These are phyloP conservation scores for Nigrospora oryzae DNA, from an alignment of 2,329 filamentous ascomycete genomes.

Conservation along the genomic window DNA sequence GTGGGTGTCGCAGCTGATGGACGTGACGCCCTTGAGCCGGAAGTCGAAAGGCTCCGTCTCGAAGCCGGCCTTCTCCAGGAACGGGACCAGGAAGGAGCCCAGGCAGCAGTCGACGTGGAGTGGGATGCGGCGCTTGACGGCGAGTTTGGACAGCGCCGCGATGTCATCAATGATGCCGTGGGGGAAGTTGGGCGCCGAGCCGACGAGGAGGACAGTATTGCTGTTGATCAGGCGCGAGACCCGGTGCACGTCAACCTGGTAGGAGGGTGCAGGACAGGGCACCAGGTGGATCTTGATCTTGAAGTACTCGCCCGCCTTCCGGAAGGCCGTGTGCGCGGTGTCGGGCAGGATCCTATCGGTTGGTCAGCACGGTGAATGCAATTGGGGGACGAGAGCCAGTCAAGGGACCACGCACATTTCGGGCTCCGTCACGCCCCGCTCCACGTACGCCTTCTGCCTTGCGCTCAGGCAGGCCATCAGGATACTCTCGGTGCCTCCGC, in stretches of 20 bases:
- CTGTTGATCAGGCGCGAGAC: conserved; percentile 83
- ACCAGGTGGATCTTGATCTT: conserved; percentile 92
- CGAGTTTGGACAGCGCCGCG: conserved; percentile 71
- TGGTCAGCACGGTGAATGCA: background rate
- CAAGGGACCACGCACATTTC: conserved; percentile 63
- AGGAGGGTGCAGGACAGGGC: conserved; percentile 71
- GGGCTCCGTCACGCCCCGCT: conserved; percentile 82
- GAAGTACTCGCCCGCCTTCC: conserved; percentile 92
- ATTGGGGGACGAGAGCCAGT: background rate
- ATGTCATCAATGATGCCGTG: conserved; percentile 98
- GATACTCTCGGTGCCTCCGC: conserved; percentile 92
- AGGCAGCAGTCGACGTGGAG: conserved; percentile 97
- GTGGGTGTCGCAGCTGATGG: conserved; percentile 94
- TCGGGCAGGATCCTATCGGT: conserved; percentile 73
- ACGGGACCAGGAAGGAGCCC: conserved; percentile 88
- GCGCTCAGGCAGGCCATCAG: conserved; percentile 90
- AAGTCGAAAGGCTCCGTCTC: conserved; percentile 87
- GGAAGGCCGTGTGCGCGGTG: conserved; percentile 93
- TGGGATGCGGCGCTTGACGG: conserved; percentile 68
- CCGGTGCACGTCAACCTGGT: conserved; percentile 73
- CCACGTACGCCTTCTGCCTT: conserved; percentile 76
- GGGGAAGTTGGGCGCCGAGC: conserved; percentile 93
- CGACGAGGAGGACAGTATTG: conserved; percentile 89
- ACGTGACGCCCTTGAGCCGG: conserved; percentile 85
- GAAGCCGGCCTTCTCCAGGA: conserved; percentile 89